Conservation (phyloP, 306 rosid genomes). For the Medicago lupulina region DNA sequence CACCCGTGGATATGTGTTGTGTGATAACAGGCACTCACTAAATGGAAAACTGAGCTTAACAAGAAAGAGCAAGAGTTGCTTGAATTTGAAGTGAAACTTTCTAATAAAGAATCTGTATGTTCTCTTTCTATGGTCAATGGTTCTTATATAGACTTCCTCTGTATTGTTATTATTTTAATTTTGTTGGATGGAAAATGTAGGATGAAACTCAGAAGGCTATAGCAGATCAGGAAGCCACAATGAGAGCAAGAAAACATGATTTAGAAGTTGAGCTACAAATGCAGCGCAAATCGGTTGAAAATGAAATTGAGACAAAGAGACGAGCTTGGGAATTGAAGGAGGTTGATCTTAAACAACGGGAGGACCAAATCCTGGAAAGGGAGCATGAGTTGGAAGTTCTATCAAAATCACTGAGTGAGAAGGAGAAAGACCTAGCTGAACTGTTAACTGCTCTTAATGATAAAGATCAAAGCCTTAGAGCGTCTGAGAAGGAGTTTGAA, state of each 20-base stretch:
- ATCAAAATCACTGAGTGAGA: constrained; percentile 63
- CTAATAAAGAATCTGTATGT: constrained; percentile 77
- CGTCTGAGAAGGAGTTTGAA: constrained; percentile 69
- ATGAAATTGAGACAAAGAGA: constrained; percentile 82
- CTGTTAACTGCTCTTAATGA: constrained; percentile 62
- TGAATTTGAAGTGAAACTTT: constrained; percentile 67
- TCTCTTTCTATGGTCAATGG: constrained; percentile 24
- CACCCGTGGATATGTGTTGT: constrained; percentile 39
- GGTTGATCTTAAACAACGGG: constrained; percentile 84
- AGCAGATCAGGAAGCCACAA: constrained; percentile 67
- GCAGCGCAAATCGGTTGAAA: constrained; percentile 68
- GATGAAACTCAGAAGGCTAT: constrained; percentile 66
- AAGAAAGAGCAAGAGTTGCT: constrained; percentile 76
- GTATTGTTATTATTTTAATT: constrained; percentile 16
- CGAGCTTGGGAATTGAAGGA: constrained; percentile 98
- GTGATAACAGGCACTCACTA: constrained; percentile 59
- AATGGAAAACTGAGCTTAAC: constrained; percentile 62
- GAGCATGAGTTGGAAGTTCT: constrained; percentile 79
- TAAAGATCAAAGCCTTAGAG: constrained; percentile 60
- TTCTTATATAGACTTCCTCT: constrained; percentile 26
- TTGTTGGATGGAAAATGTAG: constrained; percentile 55
- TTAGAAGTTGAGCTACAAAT: constrained; percentile 77
- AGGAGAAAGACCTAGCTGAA: constrained; percentile 78
- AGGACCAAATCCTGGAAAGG: constrained; percentile 70
- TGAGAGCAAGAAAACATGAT: constrained; percentile 61